Percentiles rank a stretch among this genome's conserved stretches.
These are phyloP conservation scores for Yarrowia keelungensis DNA, from an alignment of 805 yeast genomes.

Conservation along the genomic window DNA sequence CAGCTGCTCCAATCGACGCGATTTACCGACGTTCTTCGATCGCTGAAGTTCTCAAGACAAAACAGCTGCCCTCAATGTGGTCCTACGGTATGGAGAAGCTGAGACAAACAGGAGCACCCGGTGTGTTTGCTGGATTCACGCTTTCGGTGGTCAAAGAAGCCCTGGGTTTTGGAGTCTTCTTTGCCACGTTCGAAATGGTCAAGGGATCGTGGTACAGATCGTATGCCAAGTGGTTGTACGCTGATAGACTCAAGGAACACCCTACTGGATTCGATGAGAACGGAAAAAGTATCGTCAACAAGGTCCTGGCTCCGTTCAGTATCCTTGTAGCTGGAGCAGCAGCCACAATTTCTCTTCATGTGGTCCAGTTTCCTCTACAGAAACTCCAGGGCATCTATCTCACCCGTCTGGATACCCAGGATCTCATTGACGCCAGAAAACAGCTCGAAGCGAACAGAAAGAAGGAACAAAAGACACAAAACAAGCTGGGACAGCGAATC, in stretches of 20 bases:
- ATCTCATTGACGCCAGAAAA: slow-evolving; percentile 68
- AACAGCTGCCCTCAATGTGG: slow-evolving; percentile 65
- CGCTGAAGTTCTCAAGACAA: slow-evolving; percentile 66
- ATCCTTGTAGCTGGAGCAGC: slow-evolving; percentile 84
- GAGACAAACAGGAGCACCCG: slow-evolving; percentile 74
- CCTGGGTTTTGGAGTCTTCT: slow-evolving; percentile 83
- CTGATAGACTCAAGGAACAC: slow-evolving; percentile 16
- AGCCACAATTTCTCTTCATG: slow-evolving; percentile 78
- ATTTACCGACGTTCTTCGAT: slow-evolving; percentile 81
- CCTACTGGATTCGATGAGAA: slow-evolving; percentile 31
- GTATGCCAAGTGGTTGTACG: slow-evolving; percentile 42
- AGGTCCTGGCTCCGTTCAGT: slow-evolving; percentile 64
- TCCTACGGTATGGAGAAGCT: slow-evolving; percentile 72
- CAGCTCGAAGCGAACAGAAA: slow-evolving; percentile 54
- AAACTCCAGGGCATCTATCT: slow-evolving; percentile 82
- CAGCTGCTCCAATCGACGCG: slow-evolving; percentile 94
- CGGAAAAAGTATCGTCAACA: slow-evolving; percentile 34
- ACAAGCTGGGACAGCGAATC: slow-evolving; percentile 41
- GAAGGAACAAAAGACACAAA: slow-evolving; percentile 44
- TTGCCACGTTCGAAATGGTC: slow-evolving; percentile 77
- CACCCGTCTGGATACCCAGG: slow-evolving; percentile 79
- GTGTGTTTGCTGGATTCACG: slow-evolving; percentile 91
- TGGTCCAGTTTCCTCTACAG: slow-evolving; percentile 82
- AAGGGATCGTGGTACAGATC: slow-evolving; percentile 58
- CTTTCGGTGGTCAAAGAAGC: slow-evolving; percentile 78